Conservation (phyloP, 1,139 yeast species). For the Yamadazyma sp. region DNA sequence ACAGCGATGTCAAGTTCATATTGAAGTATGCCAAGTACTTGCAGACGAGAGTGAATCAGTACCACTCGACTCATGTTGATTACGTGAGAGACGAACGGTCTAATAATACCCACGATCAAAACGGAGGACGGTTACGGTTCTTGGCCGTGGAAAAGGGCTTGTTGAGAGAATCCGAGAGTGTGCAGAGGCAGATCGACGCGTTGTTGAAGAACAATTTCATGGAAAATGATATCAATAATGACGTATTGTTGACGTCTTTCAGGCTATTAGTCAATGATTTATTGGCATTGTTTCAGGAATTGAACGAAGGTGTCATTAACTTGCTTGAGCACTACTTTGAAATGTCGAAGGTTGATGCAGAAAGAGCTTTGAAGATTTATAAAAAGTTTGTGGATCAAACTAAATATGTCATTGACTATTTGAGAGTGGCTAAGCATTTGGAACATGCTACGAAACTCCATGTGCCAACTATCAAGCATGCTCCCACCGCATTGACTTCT, state of each 20-base stretch:
- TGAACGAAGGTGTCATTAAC: slow-evolving; percentile 94
- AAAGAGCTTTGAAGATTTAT: slow-evolving; percentile 79
- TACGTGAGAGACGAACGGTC: slow-evolving; percentile 72
- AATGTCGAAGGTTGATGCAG: slow-evolving; percentile 83
- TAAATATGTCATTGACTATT: slow-evolving; percentile 79
- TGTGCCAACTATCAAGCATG: slow-evolving; percentile 95
- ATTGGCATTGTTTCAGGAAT: slow-evolving; percentile 77
- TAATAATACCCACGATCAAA: slow-evolving; percentile 41
- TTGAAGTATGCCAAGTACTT: slow-evolving; percentile 73
- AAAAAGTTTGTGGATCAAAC: slow-evolving; percentile 85
- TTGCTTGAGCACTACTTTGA: slow-evolving; percentile 92
- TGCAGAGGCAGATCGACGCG: slow-evolving; percentile 76
- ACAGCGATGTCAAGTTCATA: slow-evolving; percentile 61
- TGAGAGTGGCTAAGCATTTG: slow-evolving; percentile 85
- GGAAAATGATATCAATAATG: slow-evolving; percentile 78
- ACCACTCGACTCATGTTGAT: slow-evolving; percentile 62
- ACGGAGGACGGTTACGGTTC: slow-evolving; percentile 65
- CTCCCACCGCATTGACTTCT: slow-evolving; percentile 88
- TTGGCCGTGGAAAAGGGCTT: slow-evolving; percentile 78
- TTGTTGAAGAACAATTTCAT: slow-evolving; percentile 72
- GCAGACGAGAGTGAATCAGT: slow-evolving; percentile 68
- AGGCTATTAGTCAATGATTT: slow-evolving; percentile 85
- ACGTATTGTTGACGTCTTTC: slow-evolving; percentile 79
- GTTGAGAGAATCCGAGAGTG: slow-evolving; percentile 80
- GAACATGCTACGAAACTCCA: slow-evolving; percentile 85